Percentiles rank a stretch among this genome's conserved stretches.
Conservation (phyloP, 768 basidiomycete genomes). For the Rickenella mellea region DNA sequence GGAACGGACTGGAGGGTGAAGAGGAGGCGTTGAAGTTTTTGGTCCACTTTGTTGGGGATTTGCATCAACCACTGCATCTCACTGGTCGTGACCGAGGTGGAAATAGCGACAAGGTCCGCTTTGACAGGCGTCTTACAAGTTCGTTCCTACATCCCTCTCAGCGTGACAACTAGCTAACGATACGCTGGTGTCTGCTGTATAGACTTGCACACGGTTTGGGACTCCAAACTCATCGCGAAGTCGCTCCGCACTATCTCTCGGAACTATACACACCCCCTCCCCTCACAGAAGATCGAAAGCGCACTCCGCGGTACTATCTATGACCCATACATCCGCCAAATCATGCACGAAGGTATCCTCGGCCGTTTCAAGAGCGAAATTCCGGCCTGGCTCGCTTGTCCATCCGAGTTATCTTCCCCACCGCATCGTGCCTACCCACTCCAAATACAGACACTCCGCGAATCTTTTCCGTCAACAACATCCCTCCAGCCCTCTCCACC, state of each 20-base stretch:
- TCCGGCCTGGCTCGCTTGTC: slow-evolving; percentile 61
- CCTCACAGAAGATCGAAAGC: slow-evolving; percentile 54
- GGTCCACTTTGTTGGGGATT: slow-evolving; percentile 86
- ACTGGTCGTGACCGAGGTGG: slow-evolving; percentile 84
- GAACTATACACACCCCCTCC: slow-evolving; percentile 75
- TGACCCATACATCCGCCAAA: slow-evolving; percentile 77
- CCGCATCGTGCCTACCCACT: slow-evolving; percentile 5
- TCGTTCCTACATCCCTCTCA: slow-evolving; percentile 17
- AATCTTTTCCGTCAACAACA: background rate
- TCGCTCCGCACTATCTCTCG: slow-evolving; percentile 58
- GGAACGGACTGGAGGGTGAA: slow-evolving; percentile 26
- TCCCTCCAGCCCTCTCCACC: background rate
- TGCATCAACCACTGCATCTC: slow-evolving; percentile 91
- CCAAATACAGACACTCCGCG: no score
- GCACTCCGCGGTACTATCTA: slow-evolving; percentile 74
- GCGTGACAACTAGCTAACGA: background rate
- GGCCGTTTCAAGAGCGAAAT: slow-evolving; percentile 55
- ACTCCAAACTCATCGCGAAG: slow-evolving; percentile 72
- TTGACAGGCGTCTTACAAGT: slow-evolving; percentile 68
- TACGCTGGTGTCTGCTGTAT: background rate
- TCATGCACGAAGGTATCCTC: slow-evolving; percentile 79
- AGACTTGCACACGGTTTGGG: slow-evolving; percentile 89
- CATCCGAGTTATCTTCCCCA: slow-evolving; percentile 17
- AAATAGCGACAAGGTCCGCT: slow-evolving; percentile 67
- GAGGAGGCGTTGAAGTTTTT: slow-evolving; percentile 88